phyloP scores from a whole-genome alignment of 208 protist genomes.

The Trypanosoma scelopori region DNA sequence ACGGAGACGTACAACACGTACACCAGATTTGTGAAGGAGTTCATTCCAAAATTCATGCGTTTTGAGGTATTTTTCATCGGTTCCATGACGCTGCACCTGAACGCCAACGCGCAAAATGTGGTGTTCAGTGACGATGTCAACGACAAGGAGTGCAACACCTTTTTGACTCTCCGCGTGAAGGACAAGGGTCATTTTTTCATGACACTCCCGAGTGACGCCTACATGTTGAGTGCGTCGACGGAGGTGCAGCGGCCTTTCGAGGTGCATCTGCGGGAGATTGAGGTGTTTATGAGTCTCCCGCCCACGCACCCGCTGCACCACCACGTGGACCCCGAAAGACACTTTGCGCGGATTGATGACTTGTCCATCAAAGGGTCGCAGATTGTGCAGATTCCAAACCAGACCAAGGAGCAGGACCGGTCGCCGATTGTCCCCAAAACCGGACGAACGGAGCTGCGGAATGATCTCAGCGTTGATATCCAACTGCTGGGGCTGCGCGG shows the following conservation, averaged over 20 bases:
- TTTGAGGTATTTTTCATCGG: constrained; percentile 73
- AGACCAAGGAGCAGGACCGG: constrained; percentile 45
- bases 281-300: constrained; percentile 60
- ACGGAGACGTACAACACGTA: constrained; percentile 81
- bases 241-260: constrained; percentile 75
- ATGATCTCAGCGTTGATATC: constrained; percentile 71
- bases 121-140: constrained; percentile 79
- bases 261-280: constrained; percentile 40
- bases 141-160: constrained; percentile 61
- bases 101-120: constrained; percentile 79
- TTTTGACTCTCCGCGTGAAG: constrained; percentile 56
- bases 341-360: constrained; percentile 46
- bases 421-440: constrained; percentile 38
- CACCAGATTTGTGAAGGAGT: constrained; percentile 65
- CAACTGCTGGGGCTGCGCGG: constrained; percentile 58
- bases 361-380: constrained; percentile 59
- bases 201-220: constrained; percentile 73
- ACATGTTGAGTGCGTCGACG: constrained; percentile 77
- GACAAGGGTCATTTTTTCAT: constrained; percentile 50
- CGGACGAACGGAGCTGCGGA: constrained; percentile 52
- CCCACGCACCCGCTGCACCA: constrained; percentile 61
- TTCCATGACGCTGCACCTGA: constrained; percentile 47
- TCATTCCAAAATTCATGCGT: constrained; percentile 77
- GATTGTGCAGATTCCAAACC: constrained; percentile 64
- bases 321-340: constrained; percentile 37